A percentile compares a stretch with the other conserved stretches of the same genome.
These are phyloP conservation scores for Penicillium sp. DNA, from an alignment of 2,329 filamentous ascomycete genomes.

Conservation along the genomic window DNA sequence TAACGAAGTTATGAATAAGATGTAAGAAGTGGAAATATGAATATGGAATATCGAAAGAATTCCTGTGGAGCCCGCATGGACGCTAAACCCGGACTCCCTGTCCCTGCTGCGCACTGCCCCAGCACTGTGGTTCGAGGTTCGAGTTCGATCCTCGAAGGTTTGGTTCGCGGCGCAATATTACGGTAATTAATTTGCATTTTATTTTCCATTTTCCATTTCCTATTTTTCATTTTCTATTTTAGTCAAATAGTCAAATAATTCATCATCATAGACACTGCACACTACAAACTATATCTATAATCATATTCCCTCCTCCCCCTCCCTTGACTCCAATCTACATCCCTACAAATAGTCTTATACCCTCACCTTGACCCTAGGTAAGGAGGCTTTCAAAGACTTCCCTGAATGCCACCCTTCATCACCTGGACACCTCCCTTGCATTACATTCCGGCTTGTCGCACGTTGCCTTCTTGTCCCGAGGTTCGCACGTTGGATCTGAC, in stretches of 20 bases:
- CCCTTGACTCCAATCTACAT: background rate
- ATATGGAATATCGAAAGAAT: background rate
- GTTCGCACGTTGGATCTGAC: slow-evolving; percentile 17
- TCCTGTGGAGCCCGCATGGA: background rate
- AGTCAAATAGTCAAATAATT: background rate
- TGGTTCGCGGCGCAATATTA: slow-evolving; percentile 2
- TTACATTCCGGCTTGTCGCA: slow-evolving; percentile 10
- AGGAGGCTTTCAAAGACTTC: background rate
- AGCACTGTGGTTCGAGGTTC: slow-evolving; percentile 1
- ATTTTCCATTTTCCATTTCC: slow-evolving; percentile 4
- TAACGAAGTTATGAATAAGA: too few species aligned
- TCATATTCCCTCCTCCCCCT: background rate
- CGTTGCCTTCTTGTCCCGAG: slow-evolving; percentile 15
- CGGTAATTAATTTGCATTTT: slow-evolving; percentile 6
- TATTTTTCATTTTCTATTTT: slow-evolving; percentile 7
- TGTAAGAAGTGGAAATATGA: too few species aligned
- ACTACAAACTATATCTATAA: background rate
- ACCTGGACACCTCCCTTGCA: slow-evolving; percentile 7
- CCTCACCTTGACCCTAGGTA: slow-evolving; percentile 1
- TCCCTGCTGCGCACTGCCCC: slow-evolving; percentile 13
- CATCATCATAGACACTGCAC: slow-evolving; percentile 1
- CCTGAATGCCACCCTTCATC: slow-evolving; percentile 10
- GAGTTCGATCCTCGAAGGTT: background rate
- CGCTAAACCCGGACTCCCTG: slow-evolving; percentile 11
- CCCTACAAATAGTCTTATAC: slow-evolving; percentile 2